Base-by-base conservation (phyloP, 1,139 yeast species). In the Yarrowia galli region DNA sequence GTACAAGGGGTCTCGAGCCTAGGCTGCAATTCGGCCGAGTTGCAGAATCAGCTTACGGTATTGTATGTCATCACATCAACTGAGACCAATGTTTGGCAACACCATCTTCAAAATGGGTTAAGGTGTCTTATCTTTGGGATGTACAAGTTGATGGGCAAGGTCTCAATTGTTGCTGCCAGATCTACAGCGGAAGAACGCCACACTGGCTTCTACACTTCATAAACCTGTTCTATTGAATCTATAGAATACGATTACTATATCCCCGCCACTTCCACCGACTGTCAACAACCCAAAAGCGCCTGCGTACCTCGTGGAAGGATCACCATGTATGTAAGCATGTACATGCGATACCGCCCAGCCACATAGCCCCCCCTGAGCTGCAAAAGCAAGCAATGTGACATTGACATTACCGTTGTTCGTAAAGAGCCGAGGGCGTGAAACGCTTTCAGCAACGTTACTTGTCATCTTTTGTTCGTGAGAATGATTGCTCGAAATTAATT, bases 31-130 rank as follows among this genome's bases (percentile, higher is more conserved):
- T 7, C 0, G 16, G 13, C 18, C 20, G 16, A n/a, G 32, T 28
- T 48, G 54, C 38, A 28, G 23, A n/a, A 28, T 18, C 23, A 12
- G 23, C 23, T 5, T 25, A 18, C n/a, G 2, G 40, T n/a, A n/a
- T 13, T 36, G 40, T n/a, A 40, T 10, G 45, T 40, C 45, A 40
- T 40, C n/a, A 5, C 38, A 16, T 13, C 23, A 48, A 12, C 38
- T 48, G 54, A 48, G 54, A 48, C 54, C 54, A 48, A 48, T 48
- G 54, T 48, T n/a, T 48, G n/a, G 32, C 28, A 3, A 4, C 28
- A 25, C 10, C 9, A 28, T 28, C 32, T 28, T 28, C 32, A 28
- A 28, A 28, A 10, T 28, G 32, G 8, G 32, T 28, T 28, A 28
- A 28, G 32, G 8, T 28, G 32, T 28, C 8, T 10, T 28, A 28